A percentile compares a stretch with the other conserved stretches of the same genome.
These are phyloP conservation scores for Globisporangium sylvaticum DNA, from an alignment of 352 stramenopile genomes.

Conservation along the genomic window DNA sequence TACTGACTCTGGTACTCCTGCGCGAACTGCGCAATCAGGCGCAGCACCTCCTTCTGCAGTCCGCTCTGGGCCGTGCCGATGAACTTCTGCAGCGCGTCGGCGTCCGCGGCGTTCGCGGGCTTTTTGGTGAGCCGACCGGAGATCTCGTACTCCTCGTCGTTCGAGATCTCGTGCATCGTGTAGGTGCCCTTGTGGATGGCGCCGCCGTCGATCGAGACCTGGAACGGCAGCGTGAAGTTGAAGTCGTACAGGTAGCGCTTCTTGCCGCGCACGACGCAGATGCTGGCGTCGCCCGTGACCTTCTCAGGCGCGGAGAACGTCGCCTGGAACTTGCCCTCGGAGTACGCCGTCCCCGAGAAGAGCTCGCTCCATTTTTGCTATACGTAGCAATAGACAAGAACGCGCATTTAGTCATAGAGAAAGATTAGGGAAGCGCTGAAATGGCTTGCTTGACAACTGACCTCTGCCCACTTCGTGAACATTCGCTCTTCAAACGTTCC, in stretches of 20 bases:
- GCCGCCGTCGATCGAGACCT: conserved; percentile 50
- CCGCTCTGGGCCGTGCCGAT: conserved; percentile 37
- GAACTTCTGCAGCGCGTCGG: conserved; percentile 48
- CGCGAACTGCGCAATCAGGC: conserved; percentile 52
- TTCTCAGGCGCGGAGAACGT: conserved; percentile 67
- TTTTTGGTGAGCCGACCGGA: conserved; percentile 54
- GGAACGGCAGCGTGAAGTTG: conserved; percentile 68
- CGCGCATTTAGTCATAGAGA: not conserved
- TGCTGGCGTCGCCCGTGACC: conserved; percentile 79
- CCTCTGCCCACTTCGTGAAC: conserved; percentile 83
- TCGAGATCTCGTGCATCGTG: conserved; percentile 81
- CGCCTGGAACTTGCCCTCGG: conserved; percentile 35
- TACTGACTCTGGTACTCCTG: conserved; percentile 72
- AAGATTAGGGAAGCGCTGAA: not conserved
- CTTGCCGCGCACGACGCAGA: conserved; percentile 86
- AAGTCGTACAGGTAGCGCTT: conserved; percentile 89
- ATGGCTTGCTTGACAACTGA: not conserved
- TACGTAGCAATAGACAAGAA: not conserved
- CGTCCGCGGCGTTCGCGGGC: conserved; percentile 32
- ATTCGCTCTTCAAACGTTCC: conserved; percentile 90
- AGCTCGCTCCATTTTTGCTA: conserved; percentile 61
- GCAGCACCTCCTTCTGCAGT: conserved; percentile 63
- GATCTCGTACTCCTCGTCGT: conserved; percentile 88
- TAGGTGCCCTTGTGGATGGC: conserved; percentile 60
- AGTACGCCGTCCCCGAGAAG: conserved; percentile 37